Conservation (phyloP, 2,329 filamentous ascomycete genomes). For the Didymella pomorum region DNA sequence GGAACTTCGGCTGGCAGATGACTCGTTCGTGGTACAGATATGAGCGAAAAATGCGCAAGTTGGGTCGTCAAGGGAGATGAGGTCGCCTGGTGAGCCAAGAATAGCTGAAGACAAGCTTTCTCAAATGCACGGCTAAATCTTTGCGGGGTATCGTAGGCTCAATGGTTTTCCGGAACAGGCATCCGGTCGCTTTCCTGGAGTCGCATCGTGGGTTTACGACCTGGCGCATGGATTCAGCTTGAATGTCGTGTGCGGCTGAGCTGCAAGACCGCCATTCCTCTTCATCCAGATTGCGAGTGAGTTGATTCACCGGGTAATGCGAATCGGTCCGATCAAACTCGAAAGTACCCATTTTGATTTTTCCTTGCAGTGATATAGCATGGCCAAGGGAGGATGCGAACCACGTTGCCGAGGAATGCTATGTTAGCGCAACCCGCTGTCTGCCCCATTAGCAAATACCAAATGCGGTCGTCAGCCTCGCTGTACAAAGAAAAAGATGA, state of each 20-base stretch:
- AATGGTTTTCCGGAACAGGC: constrained; percentile 1
- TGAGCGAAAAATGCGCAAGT: constrained; percentile 15
- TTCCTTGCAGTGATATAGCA: constrained; percentile 13
- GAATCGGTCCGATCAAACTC: constrained; percentile 4
- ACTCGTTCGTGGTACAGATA: constrained; percentile 8
- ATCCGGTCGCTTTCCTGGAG: not conserved
- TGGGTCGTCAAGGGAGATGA: constrained; percentile 11
- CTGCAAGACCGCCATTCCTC: not conserved
- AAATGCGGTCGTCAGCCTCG: constrained; percentile 6
- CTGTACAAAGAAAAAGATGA: constrained; percentile 11
- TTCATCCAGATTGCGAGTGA: not conserved
- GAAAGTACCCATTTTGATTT: not conserved
- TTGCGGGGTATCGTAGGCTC: constrained; percentile 13
- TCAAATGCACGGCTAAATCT: not conserved
- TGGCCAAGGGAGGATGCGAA: constrained; percentile 8
- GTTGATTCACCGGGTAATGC: not conserved
- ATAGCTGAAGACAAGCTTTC: constrained; percentile 18
- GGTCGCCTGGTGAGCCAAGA: constrained; percentile 6
- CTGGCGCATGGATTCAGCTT: not conserved
- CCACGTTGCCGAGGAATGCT: constrained; percentile 20
- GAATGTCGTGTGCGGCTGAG: not conserved
- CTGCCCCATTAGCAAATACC: constrained; percentile 7
- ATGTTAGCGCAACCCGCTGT: constrained; percentile 5
- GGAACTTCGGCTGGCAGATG: constrained; percentile 12
- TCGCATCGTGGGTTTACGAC: not conserved